phyloP scores from a whole-genome alignment of 2,329 filamentous ascomycete species.

The Eurotiales sp. region DNA sequence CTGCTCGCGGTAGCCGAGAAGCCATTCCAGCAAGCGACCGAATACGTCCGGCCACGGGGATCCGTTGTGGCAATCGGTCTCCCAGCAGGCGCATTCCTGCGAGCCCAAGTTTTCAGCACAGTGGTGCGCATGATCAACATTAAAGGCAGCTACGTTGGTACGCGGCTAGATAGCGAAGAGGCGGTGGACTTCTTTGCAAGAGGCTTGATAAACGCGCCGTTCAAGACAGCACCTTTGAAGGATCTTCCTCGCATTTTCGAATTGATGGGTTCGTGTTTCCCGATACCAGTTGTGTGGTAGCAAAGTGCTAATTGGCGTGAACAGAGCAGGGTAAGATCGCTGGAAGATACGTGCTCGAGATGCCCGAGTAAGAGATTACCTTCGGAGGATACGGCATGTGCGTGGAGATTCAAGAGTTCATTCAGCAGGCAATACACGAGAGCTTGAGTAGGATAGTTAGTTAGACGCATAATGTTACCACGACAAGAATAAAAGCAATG shows the following conservation, averaged over 20 bases:
- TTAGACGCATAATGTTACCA: too few species aligned
- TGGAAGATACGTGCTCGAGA: constrained; percentile 43
- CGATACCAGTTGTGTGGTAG: constrained; percentile 16
- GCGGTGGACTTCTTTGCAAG: constrained; percentile 84
- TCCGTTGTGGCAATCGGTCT: constrained; percentile 85
- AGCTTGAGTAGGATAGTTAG: too few species aligned
- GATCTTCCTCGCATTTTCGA: constrained; percentile 78
- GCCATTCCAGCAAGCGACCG: constrained; percentile 91
- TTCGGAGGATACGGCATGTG: too few species aligned
- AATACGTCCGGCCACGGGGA: constrained; percentile 79
- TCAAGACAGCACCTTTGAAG: constrained; percentile 77
- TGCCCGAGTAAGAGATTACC: constrained; percentile 30
- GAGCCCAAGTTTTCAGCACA: constrained; percentile 82
- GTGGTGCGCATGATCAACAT: constrained; percentile 89
- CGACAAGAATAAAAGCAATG: too few species aligned
- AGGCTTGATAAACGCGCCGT: constrained; percentile 81
- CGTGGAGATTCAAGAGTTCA: too few species aligned
- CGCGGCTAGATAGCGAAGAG: constrained; percentile 81
- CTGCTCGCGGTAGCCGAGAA: constrained; percentile 83
- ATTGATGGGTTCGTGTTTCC: constrained; percentile 52
- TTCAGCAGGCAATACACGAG: too few species aligned
- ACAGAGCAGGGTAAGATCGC: constrained; percentile 39
- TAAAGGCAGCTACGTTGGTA: constrained; percentile 90
- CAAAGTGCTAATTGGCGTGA: neutral
- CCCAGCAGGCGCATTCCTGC: constrained; percentile 73